phyloP scores from a whole-genome alignment of 768 basidiomycete genomes.

The Mycena vulgaris region DNA sequence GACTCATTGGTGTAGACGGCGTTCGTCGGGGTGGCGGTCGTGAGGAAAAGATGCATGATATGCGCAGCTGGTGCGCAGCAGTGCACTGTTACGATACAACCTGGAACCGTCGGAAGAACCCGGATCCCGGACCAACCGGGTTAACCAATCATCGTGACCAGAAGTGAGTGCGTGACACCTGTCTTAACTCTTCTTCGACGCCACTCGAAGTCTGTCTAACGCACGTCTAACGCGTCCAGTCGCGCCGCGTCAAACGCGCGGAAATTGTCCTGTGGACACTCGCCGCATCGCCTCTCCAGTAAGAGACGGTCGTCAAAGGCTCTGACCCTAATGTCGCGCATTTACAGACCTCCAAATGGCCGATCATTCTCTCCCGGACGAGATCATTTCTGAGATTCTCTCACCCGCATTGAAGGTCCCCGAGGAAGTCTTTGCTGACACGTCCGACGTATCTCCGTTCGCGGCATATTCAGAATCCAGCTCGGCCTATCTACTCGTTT shows the following conservation, averaged over 20 bases:
- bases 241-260: background rate
- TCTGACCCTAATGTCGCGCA: too few relatives aligned
- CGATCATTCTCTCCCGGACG: slow-evolving; percentile 38
- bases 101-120: too few relatives aligned
- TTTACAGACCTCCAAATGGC: background rate
- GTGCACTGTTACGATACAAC: too few relatives aligned
- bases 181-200: too few relatives aligned
- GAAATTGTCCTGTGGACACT: too few relatives aligned
- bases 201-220: too few relatives aligned
- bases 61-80: background rate
- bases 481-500: slow-evolving; percentile 42
- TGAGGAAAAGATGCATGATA: slow-evolving; percentile 41
- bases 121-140: too few relatives aligned
- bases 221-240: too few relatives aligned
- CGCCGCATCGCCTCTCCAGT: too few relatives aligned
- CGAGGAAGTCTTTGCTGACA: slow-evolving; percentile 38
- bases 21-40: slow-evolving; percentile 41
- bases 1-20: slow-evolving; percentile 38
- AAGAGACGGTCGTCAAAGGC: too few relatives aligned
- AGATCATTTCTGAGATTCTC: slow-evolving; percentile 41
- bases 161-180: background rate
- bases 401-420: slow-evolving; percentile 39
- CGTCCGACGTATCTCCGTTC: slow-evolving; percentile 34
- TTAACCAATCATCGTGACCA: too few relatives aligned
- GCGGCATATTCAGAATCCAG: slow-evolving; percentile 32